Evolutionary conservation across 805 yeast species (phyloP), one percentile per base, ranked within the genome.

Genomic region (Candida suzukii): DNA sequence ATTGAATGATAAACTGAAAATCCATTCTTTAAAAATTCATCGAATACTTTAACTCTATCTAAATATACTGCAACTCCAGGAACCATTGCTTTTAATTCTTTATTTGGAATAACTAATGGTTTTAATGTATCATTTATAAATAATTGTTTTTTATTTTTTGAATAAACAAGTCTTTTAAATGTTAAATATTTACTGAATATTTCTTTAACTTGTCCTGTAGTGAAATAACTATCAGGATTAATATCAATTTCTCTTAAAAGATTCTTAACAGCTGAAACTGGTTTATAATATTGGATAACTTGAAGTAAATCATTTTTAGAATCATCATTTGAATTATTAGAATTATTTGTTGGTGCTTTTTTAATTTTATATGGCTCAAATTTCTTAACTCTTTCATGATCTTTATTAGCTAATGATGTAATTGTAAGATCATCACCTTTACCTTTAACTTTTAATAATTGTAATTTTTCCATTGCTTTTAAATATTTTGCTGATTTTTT

Each of bases 401-500:
- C 61, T 22, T 62, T 64, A 14, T 70, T 72, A 25, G 78, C 76
- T 1, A 74, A 50, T 8, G 73, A 65, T 2, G 71, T 66, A 18
- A 91, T 67, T 0, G 74, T 70, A 22, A 88, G 64, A 52, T 85
- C 95, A 44, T 90, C 96, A 30, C 81, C 93, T 53, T 87, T 85
- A 8, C 95, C 97, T 50, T 88, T 87, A 21, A 81, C 58, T 42
- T 78, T 78, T 19, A 93, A 46, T 41, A 80, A 74, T 1, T 78
- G 77, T 35, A 71, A 70, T 57, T 88, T 91, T 49, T 86, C 96
- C 80, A 90, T 87, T 7, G 84, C 80, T 55, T 88, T 91, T 41
- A 91, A 63, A 53, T 82, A 88, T 58, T 88, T 90, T 13, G 88
- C 74, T 4, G 91, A 78, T 55, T 91, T 91, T 60, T 85, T 88